These are phyloP conservation scores for Russula lepida DNA, from an alignment of 768 basidiomycete species.

Conservation along the genomic window DNA sequence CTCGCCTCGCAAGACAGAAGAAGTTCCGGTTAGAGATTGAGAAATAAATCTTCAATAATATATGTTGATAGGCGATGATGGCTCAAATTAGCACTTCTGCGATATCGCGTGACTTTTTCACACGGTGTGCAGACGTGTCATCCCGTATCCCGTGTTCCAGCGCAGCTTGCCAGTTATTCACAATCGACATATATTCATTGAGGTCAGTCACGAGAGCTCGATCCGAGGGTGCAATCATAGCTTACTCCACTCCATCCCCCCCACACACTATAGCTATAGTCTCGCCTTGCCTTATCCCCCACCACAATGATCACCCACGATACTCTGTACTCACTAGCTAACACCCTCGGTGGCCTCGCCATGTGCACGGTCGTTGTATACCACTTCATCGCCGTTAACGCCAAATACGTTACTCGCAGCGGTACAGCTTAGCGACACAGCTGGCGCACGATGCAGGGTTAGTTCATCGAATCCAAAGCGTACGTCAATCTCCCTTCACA, in stretches of 20 bases:
- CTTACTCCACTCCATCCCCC: neutral
- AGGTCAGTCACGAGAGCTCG: neutral
- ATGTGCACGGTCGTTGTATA: constrained; percentile 86
- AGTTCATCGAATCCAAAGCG: neutral
- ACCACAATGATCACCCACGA: constrained; percentile 65
- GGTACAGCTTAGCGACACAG: neutral
- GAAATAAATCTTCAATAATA: neutral
- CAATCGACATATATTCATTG: neutral
- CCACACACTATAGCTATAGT: neutral
- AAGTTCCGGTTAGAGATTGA: neutral
- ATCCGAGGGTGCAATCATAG: neutral
- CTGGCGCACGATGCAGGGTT: no score
- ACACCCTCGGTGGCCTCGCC: constrained; percentile 72
- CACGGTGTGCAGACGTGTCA: neutral
- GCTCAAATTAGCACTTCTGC: neutral
- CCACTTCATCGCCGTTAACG: constrained; percentile 86
- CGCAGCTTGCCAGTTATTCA: neutral
- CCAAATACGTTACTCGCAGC: constrained; percentile 33
- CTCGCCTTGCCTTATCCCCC: neutral
- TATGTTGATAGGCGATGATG: neutral
- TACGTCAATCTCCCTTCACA: neutral
- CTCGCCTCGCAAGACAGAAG: neutral
- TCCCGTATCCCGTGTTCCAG: neutral
- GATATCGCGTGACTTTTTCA: neutral
- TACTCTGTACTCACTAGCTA: constrained; percentile 76